These are phyloP conservation scores for Trametes sp. DNA, from an alignment of 1,284 basidiomycete species.

Conservation along the genomic window DNA sequence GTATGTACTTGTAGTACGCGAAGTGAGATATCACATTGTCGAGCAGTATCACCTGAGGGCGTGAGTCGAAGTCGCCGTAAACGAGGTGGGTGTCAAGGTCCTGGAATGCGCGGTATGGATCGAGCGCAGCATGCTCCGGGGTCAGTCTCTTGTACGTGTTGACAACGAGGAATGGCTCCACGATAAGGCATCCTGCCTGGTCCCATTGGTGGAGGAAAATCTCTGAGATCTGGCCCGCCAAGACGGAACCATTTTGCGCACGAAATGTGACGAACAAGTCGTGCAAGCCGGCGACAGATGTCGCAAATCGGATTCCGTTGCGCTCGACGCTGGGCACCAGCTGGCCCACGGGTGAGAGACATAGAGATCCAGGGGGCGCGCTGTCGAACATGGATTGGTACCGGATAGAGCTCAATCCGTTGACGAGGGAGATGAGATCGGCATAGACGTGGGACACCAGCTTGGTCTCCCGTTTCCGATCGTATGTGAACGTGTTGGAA, in stretches of 20 bases:
- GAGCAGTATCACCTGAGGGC: not conserved
- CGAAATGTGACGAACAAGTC: conserved; percentile 12
- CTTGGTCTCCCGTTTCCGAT: not conserved
- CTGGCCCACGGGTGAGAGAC: not conserved
- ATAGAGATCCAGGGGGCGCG: no score
- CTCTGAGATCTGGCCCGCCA: conserved; percentile 10
- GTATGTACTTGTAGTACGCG: conserved; percentile 6
- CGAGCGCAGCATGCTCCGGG: not conserved
- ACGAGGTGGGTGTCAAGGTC: conserved; percentile 9
- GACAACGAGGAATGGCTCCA: conserved; percentile 12
- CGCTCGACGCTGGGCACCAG: not conserved
- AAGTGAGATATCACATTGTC: conserved; percentile 18
- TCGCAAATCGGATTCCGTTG: not conserved
- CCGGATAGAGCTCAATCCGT: not conserved
- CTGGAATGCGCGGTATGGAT: conserved; percentile 11
- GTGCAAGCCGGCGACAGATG: not conserved
- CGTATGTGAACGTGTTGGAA: not conserved
- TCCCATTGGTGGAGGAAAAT: conserved; percentile 7
- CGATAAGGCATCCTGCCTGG: not conserved
- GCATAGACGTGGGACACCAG: not conserved
- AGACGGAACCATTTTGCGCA: not conserved
- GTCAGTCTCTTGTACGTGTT: not conserved
- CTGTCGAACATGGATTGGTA: no score
- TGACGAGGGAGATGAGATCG: not conserved
- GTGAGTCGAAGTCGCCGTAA: not conserved